These are phyloP conservation scores for Limtongozyma cylindracea DNA, from an alignment of 805 yeast genomes.

Conservation along the genomic window DNA sequence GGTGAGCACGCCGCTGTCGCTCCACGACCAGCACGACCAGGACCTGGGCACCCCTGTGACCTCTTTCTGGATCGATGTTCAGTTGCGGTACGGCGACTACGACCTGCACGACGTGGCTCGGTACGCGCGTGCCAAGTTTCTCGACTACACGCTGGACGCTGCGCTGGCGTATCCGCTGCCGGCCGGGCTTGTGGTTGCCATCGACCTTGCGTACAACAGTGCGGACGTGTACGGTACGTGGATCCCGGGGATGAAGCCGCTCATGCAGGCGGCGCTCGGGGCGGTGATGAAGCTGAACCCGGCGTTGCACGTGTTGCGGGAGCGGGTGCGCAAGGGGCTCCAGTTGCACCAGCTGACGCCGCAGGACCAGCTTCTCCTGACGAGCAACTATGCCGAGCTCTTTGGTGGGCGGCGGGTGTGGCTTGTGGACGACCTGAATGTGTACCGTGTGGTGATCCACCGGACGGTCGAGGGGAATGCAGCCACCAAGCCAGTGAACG, in stretches of 20 bases:
- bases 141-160: slow-evolving; percentile 82
- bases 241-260: slow-evolving; percentile 85
- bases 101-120: slow-evolving; percentile 94
- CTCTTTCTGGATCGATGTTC: slow-evolving; percentile 89
- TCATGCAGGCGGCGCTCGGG: slow-evolving; percentile 77
- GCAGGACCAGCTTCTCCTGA: slow-evolving; percentile 73
- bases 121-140: slow-evolving; percentile 74
- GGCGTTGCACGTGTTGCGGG: slow-evolving; percentile 73
- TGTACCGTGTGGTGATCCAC: slow-evolving; percentile 79
- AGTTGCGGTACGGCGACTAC: slow-evolving; percentile 86
- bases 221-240: slow-evolving; percentile 94
- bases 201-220: slow-evolving; percentile 89
- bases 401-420: slow-evolving; percentile 67
- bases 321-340: slow-evolving; percentile 79
- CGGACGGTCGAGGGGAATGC: slow-evolving; percentile 82
- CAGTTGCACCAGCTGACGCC: slow-evolving; percentile 88
- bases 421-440: slow-evolving; percentile 84
- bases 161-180: slow-evolving; percentile 76
- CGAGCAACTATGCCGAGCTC: slow-evolving; percentile 74
- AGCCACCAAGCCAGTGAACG: slow-evolving; percentile 82
- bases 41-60: slow-evolving; percentile 31
- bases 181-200: slow-evolving; percentile 74
- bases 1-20: slow-evolving; percentile 55
- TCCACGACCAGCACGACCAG: slow-evolving; percentile 45
- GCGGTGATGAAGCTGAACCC: slow-evolving; percentile 92